phyloP scores from a whole-genome alignment of 2,329 filamentous ascomycete species.

The Hymenoscyphus fructigenus region DNA sequence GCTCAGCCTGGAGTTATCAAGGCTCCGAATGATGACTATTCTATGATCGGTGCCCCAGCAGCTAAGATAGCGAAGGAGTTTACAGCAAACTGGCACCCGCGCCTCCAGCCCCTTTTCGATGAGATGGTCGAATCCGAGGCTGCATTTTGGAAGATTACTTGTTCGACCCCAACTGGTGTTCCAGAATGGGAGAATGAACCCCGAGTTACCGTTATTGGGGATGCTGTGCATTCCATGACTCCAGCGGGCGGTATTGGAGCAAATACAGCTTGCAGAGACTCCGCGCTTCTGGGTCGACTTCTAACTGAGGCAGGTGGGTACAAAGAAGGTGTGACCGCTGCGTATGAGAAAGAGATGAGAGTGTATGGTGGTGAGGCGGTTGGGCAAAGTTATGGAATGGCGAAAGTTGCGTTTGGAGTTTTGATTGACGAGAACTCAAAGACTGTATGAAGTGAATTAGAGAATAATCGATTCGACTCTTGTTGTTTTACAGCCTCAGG shows the following conservation, averaged over 20 bases:
- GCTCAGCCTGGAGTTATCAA: constrained; percentile 56
- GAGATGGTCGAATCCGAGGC: constrained; percentile 56
- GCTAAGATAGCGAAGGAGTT: constrained; percentile 57
- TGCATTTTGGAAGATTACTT: constrained; percentile 67
- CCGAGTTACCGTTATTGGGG: constrained; percentile 57
- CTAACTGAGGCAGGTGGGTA: constrained; percentile 54
- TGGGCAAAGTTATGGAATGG: constrained; percentile 50
- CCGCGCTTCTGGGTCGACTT: constrained; percentile 53
- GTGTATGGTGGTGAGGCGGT: constrained; percentile 59
- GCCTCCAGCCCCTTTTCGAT: constrained; percentile 56
- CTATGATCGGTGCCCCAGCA: constrained; percentile 55
- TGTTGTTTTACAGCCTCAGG: too few species aligned
- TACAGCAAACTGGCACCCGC: constrained; percentile 54
- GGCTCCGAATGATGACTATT: constrained; percentile 59
- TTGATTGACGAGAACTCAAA: constrained; percentile 44
- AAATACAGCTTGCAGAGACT: constrained; percentile 56
- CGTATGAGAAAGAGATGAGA: constrained; percentile 63
- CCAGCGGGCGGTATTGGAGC: constrained; percentile 56
- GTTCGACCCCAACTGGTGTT: constrained; percentile 57
- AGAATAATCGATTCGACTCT: too few species aligned
- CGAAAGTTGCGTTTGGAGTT: constrained; percentile 45
- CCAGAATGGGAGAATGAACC: constrained; percentile 59
- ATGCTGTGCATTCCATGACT: constrained; percentile 57
- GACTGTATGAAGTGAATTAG: constrained; percentile 20
- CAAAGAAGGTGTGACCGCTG: constrained; percentile 51